A percentile compares a stretch with the other conserved stretches of the same genome.
These are phyloP conservation scores for Mycena maculata DNA, from an alignment of 768 basidiomycete genomes.

Conservation along the genomic window DNA sequence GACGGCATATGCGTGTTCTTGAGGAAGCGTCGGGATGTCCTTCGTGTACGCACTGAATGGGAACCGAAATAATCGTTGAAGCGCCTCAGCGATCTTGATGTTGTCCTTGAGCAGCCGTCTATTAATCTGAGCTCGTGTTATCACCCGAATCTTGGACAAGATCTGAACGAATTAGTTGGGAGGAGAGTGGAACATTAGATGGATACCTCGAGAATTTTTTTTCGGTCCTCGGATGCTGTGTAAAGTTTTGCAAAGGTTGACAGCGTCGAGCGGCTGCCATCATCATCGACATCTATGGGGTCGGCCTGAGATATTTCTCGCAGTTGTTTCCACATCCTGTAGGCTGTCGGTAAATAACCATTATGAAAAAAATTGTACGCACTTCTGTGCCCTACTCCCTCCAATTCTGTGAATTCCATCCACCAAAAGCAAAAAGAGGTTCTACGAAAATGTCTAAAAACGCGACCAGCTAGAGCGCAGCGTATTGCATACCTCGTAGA, in stretches of 20 bases:
- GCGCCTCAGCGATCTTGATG: background rate
- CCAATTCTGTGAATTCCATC: background rate
- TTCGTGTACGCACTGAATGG: background rate
- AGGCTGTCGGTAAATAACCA: background rate
- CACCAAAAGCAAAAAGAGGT: background rate
- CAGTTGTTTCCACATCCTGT: background rate
- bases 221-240: background rate
- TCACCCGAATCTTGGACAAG: background rate
- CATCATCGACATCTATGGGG: background rate
- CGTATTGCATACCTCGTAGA: background rate
- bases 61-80: constrained; percentile 7
- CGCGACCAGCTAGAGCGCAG: background rate
- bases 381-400: background rate
- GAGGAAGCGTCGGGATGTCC: background rate
- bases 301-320: background rate
- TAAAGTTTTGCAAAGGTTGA: background rate
- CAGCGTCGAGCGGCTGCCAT: background rate
- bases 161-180: background rate
- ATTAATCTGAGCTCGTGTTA: background rate
- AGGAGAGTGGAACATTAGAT: background rate
- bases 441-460: background rate
- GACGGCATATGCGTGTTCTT: background rate
- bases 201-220: constrained; percentile 1
- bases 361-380: background rate
- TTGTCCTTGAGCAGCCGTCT: background rate